phyloP scores from a whole-genome alignment of 768 basidiomycete species.

The Tulasnella sp. region DNA sequence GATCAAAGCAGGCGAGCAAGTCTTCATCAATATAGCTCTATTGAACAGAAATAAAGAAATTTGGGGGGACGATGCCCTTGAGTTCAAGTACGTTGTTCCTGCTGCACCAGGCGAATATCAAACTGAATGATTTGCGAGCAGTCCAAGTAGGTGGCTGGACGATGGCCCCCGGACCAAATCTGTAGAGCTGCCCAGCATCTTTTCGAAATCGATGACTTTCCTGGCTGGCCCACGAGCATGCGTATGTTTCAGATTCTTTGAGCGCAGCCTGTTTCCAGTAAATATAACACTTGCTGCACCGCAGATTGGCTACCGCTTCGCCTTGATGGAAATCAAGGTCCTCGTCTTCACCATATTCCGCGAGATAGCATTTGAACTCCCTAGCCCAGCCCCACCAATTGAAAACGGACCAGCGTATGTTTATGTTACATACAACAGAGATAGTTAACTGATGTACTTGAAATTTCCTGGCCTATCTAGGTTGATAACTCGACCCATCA shows the following conservation, averaged over 20 bases:
- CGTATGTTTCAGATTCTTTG: conserved; percentile 35
- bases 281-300: background rate
- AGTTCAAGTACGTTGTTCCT: conserved; percentile 29
- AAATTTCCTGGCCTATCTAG: background rate
- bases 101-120: background rate
- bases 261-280: conserved; percentile 48
- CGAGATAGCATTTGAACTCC: conserved; percentile 51
- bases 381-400: conserved; percentile 47
- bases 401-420: conserved; percentile 20
- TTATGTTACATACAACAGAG: background rate
- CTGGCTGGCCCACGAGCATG: conserved; percentile 24
- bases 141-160: conserved; percentile 21
- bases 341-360: conserved; percentile 50
- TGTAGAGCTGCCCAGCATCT: conserved; percentile 8
- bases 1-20: conserved; percentile 23
- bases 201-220: conserved; percentile 20
- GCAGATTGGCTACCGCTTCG: conserved; percentile 22
- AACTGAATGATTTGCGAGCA: background rate
- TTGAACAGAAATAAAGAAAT: conserved; percentile 26
- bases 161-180: background rate
- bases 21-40: conserved; percentile 5
- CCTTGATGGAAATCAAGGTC: conserved; percentile 37
- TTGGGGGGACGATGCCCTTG: conserved; percentile 29
- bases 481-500: conserved; percentile 3
- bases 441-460: background rate